Conservation (phyloP, 2,329 filamentous ascomycete species). For the Amphichorda felina region DNA sequence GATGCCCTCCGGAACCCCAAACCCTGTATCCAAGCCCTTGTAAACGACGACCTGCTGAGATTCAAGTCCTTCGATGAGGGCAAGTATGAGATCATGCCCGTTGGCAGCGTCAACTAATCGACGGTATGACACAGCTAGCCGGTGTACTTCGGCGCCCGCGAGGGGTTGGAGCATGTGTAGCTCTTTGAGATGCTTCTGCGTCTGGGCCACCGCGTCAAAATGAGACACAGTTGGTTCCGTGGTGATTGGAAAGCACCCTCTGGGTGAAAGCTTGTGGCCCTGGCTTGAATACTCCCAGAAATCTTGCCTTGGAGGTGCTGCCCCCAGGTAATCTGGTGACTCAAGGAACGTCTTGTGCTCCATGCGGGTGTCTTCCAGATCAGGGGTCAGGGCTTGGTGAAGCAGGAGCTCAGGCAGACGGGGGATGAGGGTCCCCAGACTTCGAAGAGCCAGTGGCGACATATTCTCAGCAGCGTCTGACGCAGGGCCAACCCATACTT, state of each 20-base stretch:
- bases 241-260: conserved; percentile 18
- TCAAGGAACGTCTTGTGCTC: conserved; percentile 6
- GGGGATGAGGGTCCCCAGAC: conserved; percentile 12
- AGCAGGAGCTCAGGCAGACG: conserved; percentile 10
- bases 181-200: conserved; percentile 17
- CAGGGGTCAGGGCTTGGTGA: conserved; percentile 6
- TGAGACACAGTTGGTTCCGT: conserved; percentile 14
- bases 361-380: conserved; percentile 7
- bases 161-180: conserved; percentile 18
- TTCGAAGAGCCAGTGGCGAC: conserved; percentile 9
- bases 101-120: conserved; percentile 8
- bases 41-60: conserved; percentile 13
- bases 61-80: conserved; percentile 14
- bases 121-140: conserved; percentile 11
- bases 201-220: conserved; percentile 15
- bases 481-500: conserved; percentile 2
- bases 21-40: conserved; percentile 23
- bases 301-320: conserved; percentile 11
- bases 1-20: conserved; percentile 15
- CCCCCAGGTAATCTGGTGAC: conserved; percentile 11
- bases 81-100: conserved; percentile 10
- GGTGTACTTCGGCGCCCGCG: conserved; percentile 13
- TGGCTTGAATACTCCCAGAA: conserved; percentile 19
- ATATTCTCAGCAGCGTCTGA: conserved; percentile 1
- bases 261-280: conserved; percentile 11